Evolutionary conservation across 208 protist species (phyloP).

Genomic region (Crithidia fasciculata): DNA sequence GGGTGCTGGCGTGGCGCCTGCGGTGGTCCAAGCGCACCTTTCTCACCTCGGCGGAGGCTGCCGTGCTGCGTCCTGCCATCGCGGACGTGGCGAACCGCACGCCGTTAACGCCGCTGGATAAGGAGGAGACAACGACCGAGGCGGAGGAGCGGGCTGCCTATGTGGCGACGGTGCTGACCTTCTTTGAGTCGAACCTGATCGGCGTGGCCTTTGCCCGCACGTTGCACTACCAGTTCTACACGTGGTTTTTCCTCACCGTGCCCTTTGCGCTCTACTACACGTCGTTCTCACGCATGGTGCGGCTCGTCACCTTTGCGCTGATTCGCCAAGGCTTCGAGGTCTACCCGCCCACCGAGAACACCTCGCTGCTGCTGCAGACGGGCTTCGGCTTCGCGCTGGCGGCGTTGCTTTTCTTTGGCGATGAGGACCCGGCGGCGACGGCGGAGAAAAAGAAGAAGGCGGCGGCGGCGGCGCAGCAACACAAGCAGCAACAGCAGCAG

Average conservation of each 20-base stretch:
- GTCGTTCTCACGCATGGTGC: constrained; percentile 37
- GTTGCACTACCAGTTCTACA: constrained; percentile 95
- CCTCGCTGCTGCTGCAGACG: constrained; percentile 47
- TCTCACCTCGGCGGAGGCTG: constrained; percentile 20
- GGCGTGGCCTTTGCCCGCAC: constrained; percentile 86
- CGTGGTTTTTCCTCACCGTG: constrained; percentile 91
- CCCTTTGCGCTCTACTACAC: constrained; percentile 73
- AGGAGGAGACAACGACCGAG: constrained; percentile 17
- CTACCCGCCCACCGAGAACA: constrained; percentile 62
- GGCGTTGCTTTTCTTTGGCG: constrained; percentile 50
- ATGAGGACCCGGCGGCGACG: constrained; percentile 6
- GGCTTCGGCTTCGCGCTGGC: constrained; percentile 49
- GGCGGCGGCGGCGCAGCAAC: background rate
- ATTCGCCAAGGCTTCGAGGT: constrained; percentile 68
- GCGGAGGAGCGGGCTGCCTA: constrained; percentile 21
- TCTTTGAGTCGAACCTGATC: constrained; percentile 92
- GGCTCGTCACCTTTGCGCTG: constrained; percentile 36
- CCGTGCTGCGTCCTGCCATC: constrained; percentile 16
- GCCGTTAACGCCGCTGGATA: background rate
- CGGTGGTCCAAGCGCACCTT: constrained; percentile 54
- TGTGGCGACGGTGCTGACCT: constrained; percentile 55
- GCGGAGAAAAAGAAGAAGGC: background rate
- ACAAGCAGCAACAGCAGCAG: background rate
- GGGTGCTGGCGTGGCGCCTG: constrained; percentile 57
- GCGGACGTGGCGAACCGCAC: constrained; percentile 7